A percentile compares a stretch with the other conserved stretches of the same genome.
Evolutionary conservation across 306 rosid genomes (phyloP).

Genomic region (Begonia fuchsioides): DNA sequence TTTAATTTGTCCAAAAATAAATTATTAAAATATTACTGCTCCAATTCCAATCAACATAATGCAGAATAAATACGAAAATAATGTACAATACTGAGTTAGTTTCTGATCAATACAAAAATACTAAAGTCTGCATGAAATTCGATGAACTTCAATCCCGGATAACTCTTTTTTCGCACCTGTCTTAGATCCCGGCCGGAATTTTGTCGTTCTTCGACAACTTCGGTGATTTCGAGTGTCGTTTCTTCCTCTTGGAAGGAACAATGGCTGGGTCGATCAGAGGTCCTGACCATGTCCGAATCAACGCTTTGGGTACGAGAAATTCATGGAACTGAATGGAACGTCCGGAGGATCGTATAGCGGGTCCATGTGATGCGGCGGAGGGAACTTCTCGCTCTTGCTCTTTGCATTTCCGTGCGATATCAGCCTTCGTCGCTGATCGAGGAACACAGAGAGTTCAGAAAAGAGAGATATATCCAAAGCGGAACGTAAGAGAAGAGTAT

Average conservation of each 20-base stretch:
- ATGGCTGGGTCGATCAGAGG: conserved; percentile 60
- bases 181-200: conserved; percentile 12
- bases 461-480: no score
- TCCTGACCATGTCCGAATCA: conserved; percentile 92
- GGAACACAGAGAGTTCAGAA: conserved; percentile 4
- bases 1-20: no score
- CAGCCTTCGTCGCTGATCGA: conserved; percentile 65
- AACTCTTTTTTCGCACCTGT: no score
- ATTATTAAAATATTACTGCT: no score
- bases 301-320: conserved; percentile 61
- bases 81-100: no score
- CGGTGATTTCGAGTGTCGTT: conserved; percentile 53
- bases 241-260: conserved; percentile 46
- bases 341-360: conserved; percentile 79
- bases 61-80: conserved; percentile 9
- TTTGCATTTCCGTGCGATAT: conserved; percentile 92
- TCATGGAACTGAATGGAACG: conserved; percentile 77
- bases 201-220: conserved; percentile 31
- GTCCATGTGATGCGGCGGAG: conserved; percentile 94
- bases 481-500: background rate
- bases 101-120: conserved; percentile 13
- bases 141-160: no score
- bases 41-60: background rate
- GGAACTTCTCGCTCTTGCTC: conserved; percentile 98
- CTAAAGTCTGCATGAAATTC: conserved; percentile 31